Base-by-base conservation (phyloP, 2,329 filamentous ascomycete genomes). In the Aspergillus texensis region DNA sequence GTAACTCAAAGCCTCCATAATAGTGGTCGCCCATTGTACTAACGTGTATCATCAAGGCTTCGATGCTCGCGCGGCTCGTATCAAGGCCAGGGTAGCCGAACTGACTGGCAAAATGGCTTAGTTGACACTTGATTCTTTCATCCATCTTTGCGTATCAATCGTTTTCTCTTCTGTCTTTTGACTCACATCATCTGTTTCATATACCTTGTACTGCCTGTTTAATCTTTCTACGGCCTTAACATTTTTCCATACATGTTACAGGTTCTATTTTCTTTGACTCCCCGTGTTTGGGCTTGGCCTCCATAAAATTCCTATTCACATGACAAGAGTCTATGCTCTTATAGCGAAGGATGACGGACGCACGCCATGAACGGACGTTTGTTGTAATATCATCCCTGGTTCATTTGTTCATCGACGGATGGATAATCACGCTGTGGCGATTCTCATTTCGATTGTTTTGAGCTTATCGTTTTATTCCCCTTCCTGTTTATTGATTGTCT, bases 11-110 rank as follows among this genome's bases (percentile, higher is more conserved):
- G n/a, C 39, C 26, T 52, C 10, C 57, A 58, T 43, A 60, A 60
- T 52, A 19, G 34, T 53, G 12, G 48, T 19, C 21, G 16, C 32
- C 19, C 57, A 53, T 34, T 26, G 48, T 61, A 58, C 75, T 79
- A 70, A 80, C 65, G 32, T 58, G 61, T 41, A n/a, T 52, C 57
- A 30, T 28, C 21, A 70, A 96, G 93, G 94, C 41, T 98, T 98
- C 73, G 95, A 99, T 79, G 94, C 93, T 56, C 92, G 95, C 69
- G 95, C 98, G 64, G 95, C 95, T 56, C 91, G 95, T 67, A 99
- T 99, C 85, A 98, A 97, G 82, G 95, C 95, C 64, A 90, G 95
- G 66, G 95, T 99, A 63, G 95, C 95, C 58, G 93, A 97, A 78
- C 81, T 99, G 71, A 99, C 95, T 2, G 91, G 91, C 71, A 92